These are phyloP conservation scores for Zychaea mexicana DNA, from an alignment of 371 early-diverging fungal species.

Conservation along the genomic window DNA sequence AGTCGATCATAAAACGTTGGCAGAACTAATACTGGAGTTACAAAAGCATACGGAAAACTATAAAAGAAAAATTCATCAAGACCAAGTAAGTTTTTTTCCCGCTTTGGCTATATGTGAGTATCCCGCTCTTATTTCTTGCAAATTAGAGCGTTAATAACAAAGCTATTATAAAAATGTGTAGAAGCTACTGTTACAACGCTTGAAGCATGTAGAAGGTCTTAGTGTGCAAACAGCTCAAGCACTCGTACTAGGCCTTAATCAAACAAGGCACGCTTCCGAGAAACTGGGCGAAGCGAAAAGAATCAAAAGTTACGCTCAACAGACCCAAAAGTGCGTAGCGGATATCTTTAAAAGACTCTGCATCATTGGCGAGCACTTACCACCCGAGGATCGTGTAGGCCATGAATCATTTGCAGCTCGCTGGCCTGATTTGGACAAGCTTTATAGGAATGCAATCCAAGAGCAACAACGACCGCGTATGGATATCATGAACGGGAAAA, in stretches of 20 bases:
- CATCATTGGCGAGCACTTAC: not conserved
- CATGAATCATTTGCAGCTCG: not conserved
- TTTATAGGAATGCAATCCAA: not conserved
- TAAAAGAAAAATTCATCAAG: not conserved
- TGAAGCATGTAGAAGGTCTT: conserved; percentile 4
- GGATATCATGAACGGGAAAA: conserved; percentile 6
- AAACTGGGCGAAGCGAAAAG: not conserved
- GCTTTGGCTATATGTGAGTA: not conserved
- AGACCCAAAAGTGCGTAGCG: not conserved
- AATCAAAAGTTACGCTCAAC: not conserved
- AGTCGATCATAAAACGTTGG: conserved; percentile 5
- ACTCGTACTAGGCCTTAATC: conserved; percentile 7
- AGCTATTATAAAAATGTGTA: no score
- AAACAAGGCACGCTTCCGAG: conserved; percentile 25
- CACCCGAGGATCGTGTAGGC: not conserved
- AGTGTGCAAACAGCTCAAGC: not conserved
- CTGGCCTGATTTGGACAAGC: conserved; percentile 5
- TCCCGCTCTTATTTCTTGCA: no score
- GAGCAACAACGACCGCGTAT: not conserved
- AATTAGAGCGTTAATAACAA: no score
- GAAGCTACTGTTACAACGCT: not conserved
- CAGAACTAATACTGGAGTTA: not conserved
- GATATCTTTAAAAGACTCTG: not conserved
- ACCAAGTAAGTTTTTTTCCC: not conserved
- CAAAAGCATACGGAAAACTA: not conserved